A percentile compares a stretch with the other conserved stretches of the same genome.
phyloP scores from a whole-genome alignment of 441 rosid species.

The Macaranga tanarius region DNA sequence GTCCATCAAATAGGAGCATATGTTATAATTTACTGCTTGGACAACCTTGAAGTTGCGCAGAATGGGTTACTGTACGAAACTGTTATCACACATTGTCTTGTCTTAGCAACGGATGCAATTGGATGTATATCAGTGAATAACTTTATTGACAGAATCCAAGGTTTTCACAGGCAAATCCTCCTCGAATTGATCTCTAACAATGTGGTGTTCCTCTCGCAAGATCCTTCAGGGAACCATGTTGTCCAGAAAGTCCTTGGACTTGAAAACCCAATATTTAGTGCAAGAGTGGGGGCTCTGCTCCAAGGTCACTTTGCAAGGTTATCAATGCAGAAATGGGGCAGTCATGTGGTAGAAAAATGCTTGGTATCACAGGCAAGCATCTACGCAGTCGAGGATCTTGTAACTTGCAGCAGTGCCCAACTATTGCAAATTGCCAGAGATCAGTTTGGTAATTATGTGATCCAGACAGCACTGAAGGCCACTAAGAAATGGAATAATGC shows the following conservation, averaged over 20 bases:
- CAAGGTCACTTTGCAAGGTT: slow-evolving; percentile 26
- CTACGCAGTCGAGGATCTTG: slow-evolving; percentile 23
- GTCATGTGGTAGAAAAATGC: slow-evolving; percentile 37
- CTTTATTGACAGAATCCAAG: slow-evolving; percentile 26
- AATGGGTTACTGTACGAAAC: slow-evolving; percentile 17
- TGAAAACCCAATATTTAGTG: slow-evolving; percentile 8
- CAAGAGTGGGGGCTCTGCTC: slow-evolving; percentile 15
- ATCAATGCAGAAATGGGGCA: slow-evolving; percentile 30
- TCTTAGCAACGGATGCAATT: slow-evolving; percentile 20
- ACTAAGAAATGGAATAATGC: slow-evolving; percentile 2
- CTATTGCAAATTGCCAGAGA: slow-evolving; percentile 30
- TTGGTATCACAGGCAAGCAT: slow-evolving; percentile 17
- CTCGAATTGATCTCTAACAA: slow-evolving; percentile 8
- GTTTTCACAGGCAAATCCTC: slow-evolving; percentile 14
- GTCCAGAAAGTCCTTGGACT: slow-evolving; percentile 32
- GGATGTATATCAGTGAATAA: slow-evolving; percentile 35
- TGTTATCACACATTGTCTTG: slow-evolving; percentile 14
- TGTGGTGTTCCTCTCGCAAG: slow-evolving; percentile 29
- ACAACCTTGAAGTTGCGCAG: neutral
- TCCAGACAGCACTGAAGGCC: slow-evolving; percentile 33
- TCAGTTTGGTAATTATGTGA: slow-evolving; percentile 42
- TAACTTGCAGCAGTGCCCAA: slow-evolving; percentile 12
- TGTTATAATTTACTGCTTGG: slow-evolving; percentile 23
- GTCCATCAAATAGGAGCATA: slow-evolving; percentile 10
- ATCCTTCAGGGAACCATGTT: slow-evolving; percentile 34